A percentile compares a stretch with the other conserved stretches of the same genome.
Evolutionary conservation across 2,329 filamentous ascomycete genomes (phyloP).

Genomic region (Pseudogymnoascus pannorum): DNA sequence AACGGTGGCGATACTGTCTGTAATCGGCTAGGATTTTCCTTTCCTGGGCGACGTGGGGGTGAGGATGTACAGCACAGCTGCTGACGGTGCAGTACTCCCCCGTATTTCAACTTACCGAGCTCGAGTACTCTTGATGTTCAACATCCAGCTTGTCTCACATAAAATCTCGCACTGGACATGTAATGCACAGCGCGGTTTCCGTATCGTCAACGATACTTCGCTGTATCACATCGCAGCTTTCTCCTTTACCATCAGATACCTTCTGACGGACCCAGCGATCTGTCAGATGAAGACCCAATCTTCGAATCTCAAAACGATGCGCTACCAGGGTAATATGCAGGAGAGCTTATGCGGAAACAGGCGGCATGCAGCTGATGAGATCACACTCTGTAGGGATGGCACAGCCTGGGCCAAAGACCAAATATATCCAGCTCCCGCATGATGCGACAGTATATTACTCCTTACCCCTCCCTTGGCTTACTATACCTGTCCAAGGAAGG

Average conservation of each 20-base stretch:
- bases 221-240: background rate
- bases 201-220: background rate
- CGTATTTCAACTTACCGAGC: background rate
- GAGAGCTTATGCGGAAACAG: slow-evolving; percentile 7
- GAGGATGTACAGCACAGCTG: background rate
- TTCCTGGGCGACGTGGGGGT: background rate
- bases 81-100: background rate
- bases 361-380: slow-evolving; percentile 5
- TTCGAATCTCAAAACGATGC: slow-evolving; percentile 4
- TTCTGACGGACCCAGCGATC: background rate
- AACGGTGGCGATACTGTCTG: background rate
- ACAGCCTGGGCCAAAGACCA: background rate
- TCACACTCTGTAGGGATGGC: slow-evolving; percentile 1
- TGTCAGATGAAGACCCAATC: slow-evolving; percentile 5
- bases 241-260: background rate
- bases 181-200: background rate
- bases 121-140: background rate
- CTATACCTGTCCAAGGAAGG: background rate
- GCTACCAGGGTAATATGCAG: background rate
- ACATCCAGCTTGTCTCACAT: slow-evolving; percentile 1
- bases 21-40: background rate
- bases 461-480: background rate
- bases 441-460: background rate
- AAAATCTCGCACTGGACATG: background rate
- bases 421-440: background rate